Evolutionary conservation across 306 rosid species (phyloP).

Genomic region (Cucumis melo): DNA sequence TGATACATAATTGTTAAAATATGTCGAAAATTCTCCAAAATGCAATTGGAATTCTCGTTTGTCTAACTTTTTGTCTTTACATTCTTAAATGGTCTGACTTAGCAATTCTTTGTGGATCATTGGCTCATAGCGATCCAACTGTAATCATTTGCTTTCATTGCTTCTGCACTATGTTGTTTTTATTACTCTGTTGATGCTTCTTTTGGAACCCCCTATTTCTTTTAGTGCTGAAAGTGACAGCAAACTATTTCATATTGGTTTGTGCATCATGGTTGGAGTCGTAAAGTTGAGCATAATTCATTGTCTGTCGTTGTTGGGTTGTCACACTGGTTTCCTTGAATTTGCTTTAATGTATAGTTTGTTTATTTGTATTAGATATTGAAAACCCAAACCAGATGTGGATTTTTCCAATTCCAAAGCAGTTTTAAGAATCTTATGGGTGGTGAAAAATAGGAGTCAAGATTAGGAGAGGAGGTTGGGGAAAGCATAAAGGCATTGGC

Average conservation of each 20-base stretch:
- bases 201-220: neutral
- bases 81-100: neutral
- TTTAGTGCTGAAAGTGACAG: neutral
- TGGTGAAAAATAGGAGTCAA: slow-evolving; percentile 9
- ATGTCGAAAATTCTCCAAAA: neutral
- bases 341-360: neutral
- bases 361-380: neutral
- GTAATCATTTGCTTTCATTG: slow-evolving; percentile 5
- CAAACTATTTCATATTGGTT: neutral
- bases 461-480: neutral
- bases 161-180: slow-evolving; percentile 3
- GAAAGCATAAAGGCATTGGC: slow-evolving; percentile 3
- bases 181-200: neutral
- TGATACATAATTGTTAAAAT: slow-evolving; percentile 1
- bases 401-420: neutral
- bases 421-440: neutral
- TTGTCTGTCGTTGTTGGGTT: neutral
- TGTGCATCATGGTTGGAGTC: neutral
- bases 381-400: neutral
- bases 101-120: neutral
- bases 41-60: neutral
- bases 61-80: neutral
- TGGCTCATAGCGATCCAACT: neutral
- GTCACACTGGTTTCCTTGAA: neutral
- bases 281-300: neutral